Conservation (phyloP, 2,329 filamentous ascomycete genomes). For the Colletotrichum simmondsii region DNA sequence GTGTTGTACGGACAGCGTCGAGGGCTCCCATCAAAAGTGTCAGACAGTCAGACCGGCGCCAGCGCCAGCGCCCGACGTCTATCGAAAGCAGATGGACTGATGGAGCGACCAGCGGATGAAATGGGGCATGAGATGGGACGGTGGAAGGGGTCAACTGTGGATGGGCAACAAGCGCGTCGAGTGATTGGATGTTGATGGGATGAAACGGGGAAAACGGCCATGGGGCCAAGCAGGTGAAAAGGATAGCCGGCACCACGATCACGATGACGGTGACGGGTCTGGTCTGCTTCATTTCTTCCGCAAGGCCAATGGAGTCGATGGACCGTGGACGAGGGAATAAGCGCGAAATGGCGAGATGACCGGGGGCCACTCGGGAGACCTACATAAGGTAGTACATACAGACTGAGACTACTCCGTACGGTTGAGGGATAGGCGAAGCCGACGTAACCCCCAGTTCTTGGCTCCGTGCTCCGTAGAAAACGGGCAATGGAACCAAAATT, state of each 20-base stretch:
- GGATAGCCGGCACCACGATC: constrained; percentile 16
- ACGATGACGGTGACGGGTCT: constrained; percentile 7
- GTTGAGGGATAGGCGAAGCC: background rate
- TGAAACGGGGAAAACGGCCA: constrained; percentile 17
- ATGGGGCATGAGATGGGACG: constrained; percentile 16
- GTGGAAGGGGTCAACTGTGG: constrained; percentile 6
- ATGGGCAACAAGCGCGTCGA: background rate
- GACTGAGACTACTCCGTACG: background rate
- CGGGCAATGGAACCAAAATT: background rate
- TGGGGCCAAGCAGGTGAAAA: constrained; percentile 13
- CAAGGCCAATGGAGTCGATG: background rate
- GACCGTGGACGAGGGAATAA: background rate
- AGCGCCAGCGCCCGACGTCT: background rate
- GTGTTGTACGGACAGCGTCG: background rate
- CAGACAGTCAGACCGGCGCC: background rate
- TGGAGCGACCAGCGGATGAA: constrained; percentile 11
- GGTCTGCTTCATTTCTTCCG: background rate
- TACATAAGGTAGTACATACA: no score
- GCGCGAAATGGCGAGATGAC: background rate
- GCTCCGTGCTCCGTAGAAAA: background rate
- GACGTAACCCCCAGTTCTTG: background rate
- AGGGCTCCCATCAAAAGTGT: constrained; percentile 8
- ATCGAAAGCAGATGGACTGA: background rate
- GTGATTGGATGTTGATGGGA: constrained; percentile 10
- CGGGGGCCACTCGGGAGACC: background rate